These are phyloP conservation scores for Knoxdaviesia capensis DNA, from an alignment of 2,329 filamentous ascomycete species.

Conservation along the genomic window DNA sequence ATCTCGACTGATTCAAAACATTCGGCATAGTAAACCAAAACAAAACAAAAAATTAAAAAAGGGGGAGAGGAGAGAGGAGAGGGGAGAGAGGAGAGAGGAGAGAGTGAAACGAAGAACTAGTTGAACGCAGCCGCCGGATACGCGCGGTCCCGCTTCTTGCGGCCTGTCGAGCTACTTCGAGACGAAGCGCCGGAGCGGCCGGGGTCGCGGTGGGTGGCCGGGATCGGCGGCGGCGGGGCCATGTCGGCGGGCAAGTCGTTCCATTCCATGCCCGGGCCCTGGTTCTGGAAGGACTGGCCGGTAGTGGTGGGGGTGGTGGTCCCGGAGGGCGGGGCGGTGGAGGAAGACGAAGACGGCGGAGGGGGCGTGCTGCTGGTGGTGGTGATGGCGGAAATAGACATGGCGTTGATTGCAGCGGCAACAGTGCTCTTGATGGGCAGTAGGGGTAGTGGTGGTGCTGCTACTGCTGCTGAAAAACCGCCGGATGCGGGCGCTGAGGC, in stretches of 20 bases:
- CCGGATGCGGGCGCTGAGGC: constrained; percentile 1
- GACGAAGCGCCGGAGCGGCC: constrained; percentile 20
- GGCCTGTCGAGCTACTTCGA: constrained; percentile 29
- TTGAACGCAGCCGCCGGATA: constrained; percentile 33
- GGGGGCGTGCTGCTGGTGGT: constrained; percentile 6
- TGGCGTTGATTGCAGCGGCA: background rate
- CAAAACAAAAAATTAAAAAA: constrained; percentile 2
- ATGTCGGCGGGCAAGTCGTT: constrained; percentile 45
- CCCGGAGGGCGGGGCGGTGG: constrained; percentile 11
- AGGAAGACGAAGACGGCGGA: constrained; percentile 14
- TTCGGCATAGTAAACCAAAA: no score
- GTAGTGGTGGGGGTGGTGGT: constrained; percentile 5
- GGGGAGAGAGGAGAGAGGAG: no score
- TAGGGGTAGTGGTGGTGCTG: no score
- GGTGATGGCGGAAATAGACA: background rate
- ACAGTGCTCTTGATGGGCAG: constrained; percentile 1
- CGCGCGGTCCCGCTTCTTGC: constrained; percentile 38
- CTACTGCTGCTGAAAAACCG: no score
- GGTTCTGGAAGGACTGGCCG: constrained; percentile 35
- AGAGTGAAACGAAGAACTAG: no score
- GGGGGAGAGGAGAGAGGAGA: background rate
- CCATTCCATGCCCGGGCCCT: constrained; percentile 40
- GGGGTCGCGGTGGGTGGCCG: constrained; percentile 9
- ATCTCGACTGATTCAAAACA: no score
- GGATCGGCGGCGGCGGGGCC: constrained; percentile 16